Base-by-base conservation (phyloP, 148 eudicot genomes). In the Rheum nobile region DNA sequence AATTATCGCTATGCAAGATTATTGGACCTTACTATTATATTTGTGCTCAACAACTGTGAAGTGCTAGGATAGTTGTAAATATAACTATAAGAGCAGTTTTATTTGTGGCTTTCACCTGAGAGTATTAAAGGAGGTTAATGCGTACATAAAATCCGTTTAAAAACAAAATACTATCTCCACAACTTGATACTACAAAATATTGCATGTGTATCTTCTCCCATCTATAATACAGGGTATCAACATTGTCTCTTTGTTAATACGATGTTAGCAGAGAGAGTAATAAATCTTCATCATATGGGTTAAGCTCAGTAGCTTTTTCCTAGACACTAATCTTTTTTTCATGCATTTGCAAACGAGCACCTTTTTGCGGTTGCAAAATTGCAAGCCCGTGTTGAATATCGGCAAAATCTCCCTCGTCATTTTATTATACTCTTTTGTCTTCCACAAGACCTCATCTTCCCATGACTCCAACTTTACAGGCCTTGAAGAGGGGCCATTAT, bases 251-350 rank as follows among this genome's bases (percentile, higher is more conserved):
- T 34, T 75, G 84, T 52, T 80, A 92, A 81, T 92, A 92, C 75
- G 99, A 86, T 71, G 84, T 87, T 81, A 92, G 73, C 77, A 96
- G 92, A 78, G 74, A 75, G 38, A 92, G 82, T 72, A 92, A 69
- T 74, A 96, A 77, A 57, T 96, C 92, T 83, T 92, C 99, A 75
- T 87, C 89, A 41, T 90, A 93, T 2, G 91, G 89, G 79, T 92
- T 96, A 59, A 92, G 86, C 81, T 96, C 96, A 72, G 74, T 71
- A 34, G 99, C 99, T 85, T 96, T 96, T 83, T 96, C 97, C 82
- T 92, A 80, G 78, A 96, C 89, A 80, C 99, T 96, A 75, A 96
- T 90, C 79, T 96, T 96, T 86, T 92, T 96, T 83, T 96, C 97
- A 76, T 88, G 87, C 29, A 85, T 90, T 76, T 96, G 99, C 82